Evolutionary conservation across 1,284 basidiomycete genomes (phyloP).

Genomic region (Trichosporon sp.): DNA sequence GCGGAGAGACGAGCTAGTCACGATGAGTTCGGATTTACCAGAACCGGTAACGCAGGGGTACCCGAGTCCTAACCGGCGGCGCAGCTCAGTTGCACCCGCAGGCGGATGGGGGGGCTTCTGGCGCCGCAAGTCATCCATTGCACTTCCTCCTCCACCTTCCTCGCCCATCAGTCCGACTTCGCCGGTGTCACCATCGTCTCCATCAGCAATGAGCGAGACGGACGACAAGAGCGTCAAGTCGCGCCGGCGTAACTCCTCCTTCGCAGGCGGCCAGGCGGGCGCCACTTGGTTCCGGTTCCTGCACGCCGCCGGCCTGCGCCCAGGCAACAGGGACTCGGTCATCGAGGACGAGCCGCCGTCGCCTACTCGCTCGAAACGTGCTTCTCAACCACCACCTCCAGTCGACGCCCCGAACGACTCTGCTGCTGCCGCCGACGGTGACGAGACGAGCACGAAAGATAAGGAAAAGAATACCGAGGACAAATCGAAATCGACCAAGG

Average conservation of each 20-base stretch:
- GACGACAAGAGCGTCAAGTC: not conserved
- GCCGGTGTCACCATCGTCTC: not conserved
- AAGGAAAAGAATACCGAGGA: no score
- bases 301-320: not conserved
- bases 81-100: not conserved
- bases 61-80: no score
- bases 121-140: not conserved
- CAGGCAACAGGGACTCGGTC: not conserved
- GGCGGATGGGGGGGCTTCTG: not conserved
- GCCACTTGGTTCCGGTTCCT: constrained; percentile 6
- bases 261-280: not conserved
- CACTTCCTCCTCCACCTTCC: not conserved
- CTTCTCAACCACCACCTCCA: no score
- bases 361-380: no score
- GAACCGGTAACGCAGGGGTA: not conserved
- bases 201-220: not conserved
- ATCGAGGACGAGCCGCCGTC: constrained; percentile 2
- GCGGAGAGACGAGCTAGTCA: not conserved
- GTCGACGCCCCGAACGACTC: no score
- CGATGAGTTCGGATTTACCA: constrained; percentile 1
- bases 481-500: no score
- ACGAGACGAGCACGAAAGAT: no score
- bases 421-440: no score
- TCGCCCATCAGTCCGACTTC: not conserved
- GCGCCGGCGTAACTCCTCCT: not conserved